phyloP scores from a whole-genome alignment of 768 basidiomycete species.

The Phlebiopsis flavidoalba region DNA sequence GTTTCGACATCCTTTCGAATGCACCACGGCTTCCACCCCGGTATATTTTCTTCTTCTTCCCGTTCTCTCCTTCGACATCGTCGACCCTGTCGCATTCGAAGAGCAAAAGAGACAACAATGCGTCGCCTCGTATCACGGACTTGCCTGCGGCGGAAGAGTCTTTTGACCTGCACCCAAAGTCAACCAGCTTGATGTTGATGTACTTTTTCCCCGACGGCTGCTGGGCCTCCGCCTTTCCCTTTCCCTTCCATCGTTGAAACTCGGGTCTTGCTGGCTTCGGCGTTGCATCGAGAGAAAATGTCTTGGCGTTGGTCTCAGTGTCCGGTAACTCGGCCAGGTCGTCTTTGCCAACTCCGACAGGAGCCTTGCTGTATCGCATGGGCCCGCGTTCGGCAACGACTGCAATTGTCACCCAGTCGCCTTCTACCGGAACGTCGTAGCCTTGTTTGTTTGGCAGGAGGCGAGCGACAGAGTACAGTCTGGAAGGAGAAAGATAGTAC shows the following conservation, averaged over 20 bases:
- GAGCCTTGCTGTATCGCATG: constrained; percentile 66
- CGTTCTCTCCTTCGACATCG: constrained; percentile 45
- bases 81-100: constrained; percentile 84
- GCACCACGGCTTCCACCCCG: constrained; percentile 90
- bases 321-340: constrained; percentile 18
- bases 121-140: constrained; percentile 71
- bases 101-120: constrained; percentile 73
- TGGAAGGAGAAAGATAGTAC: constrained; percentile 85
- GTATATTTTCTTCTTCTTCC: constrained; percentile 59
- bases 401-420: constrained; percentile 95
- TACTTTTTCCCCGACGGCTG: constrained; percentile 70
- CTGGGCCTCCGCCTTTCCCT: constrained; percentile 28
- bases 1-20: constrained; percentile 81
- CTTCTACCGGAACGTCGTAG: constrained; percentile 87
- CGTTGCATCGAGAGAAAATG: constrained; percentile 1
- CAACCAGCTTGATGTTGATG: constrained; percentile 79
- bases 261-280: constrained; percentile 3
- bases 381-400: constrained; percentile 90
- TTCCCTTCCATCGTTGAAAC: constrained; percentile 21
- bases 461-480: constrained; percentile 80
- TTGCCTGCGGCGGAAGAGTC: constrained; percentile 51
- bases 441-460: constrained; percentile 73
- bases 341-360: constrained; percentile 41
- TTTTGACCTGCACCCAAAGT: constrained; percentile 64
- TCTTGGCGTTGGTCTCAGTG: constrained; percentile 13